Evolutionary conservation across 768 basidiomycete genomes (phyloP), one percentile per base, ranked within the genome.

Genomic region (Auricularia sp.): DNA sequence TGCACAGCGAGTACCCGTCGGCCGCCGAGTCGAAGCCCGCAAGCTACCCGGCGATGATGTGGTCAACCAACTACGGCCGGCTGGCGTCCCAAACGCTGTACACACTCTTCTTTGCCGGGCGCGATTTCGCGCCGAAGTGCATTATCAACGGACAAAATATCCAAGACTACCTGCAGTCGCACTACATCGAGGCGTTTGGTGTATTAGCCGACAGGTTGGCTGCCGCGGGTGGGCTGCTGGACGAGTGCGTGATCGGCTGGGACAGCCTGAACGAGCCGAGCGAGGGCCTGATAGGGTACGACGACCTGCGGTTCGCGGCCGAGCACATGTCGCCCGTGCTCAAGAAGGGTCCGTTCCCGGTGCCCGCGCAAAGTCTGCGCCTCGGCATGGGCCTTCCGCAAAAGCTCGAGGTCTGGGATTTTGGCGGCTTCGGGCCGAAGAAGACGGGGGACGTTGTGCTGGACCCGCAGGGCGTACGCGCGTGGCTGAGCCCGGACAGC

Each of bases 211-310:
- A 92, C 73, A 80, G 83, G 42, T 87, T 97, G 62, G 77, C 80
- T 4, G 85, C 85, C n/a, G 87, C 86, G 0, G 89, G 88, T 0
- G 87, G 83, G 39, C 74, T 98, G 44, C 73, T 91, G 24, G 94
- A 98, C 36, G 85, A 86, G 47, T 94, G 93, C 68, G 83, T 99
- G 11, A 88, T 98, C 61, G 97, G 97, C 0, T 98, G 96, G 97
- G 97, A 99, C 73, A 89, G 87, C 69, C 77, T 98, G 75, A 98
- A 99, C 74, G 97, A 99, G 74, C 96, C 97, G 0, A 86, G 85
- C 44, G 91, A 95, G 69, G 97, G 97, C 0, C 80, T 92, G 47
- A 81, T 86, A 42, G 84, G 82, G 2, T 88, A 88, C 75, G 78
- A 80, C 0, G 85, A 96, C 72, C 78, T 99, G 35, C 81, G 79